Conservation (phyloP, 2,329 filamentous ascomycete genomes). For the Nemania sp. region DNA sequence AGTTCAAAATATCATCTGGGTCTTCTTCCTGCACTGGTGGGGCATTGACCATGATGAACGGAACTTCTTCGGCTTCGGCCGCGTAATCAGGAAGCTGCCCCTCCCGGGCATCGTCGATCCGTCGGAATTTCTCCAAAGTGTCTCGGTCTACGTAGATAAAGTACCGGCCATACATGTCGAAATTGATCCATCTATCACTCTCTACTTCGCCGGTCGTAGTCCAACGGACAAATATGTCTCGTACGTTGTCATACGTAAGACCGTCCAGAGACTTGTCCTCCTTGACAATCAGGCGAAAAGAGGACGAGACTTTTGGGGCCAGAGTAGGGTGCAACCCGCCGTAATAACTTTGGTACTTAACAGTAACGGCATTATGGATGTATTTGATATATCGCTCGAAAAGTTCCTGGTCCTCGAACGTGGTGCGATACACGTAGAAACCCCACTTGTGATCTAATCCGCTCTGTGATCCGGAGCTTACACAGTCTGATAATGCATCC, state of each 20-base stretch:
- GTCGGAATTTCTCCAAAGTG: neutral
- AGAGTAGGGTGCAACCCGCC: neutral
- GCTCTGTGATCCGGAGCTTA: neutral
- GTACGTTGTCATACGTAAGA: neutral
- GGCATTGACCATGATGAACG: neutral
- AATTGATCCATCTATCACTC: neutral
- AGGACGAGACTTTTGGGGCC: neutral
- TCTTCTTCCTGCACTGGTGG: neutral
- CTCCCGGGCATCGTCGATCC: neutral
- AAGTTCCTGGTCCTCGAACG: neutral
- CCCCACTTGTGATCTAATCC: neutral
- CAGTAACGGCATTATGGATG: neutral
- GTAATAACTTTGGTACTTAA: neutral
- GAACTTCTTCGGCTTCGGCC: neutral
- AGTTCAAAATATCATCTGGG: neutral
- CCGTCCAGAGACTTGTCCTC: neutral
- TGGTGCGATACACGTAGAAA: neutral
- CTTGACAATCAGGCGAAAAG: neutral
- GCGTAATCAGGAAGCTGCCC: neutral
- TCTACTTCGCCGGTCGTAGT: neutral
- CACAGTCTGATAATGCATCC: neutral
- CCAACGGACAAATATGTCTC: neutral
- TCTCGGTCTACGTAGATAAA: neutral
- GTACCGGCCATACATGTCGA: neutral
- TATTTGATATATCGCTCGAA: neutral